phyloP scores from a whole-genome alignment of 2,329 filamentous ascomycete species.

The Colletotrichum sp. region DNA sequence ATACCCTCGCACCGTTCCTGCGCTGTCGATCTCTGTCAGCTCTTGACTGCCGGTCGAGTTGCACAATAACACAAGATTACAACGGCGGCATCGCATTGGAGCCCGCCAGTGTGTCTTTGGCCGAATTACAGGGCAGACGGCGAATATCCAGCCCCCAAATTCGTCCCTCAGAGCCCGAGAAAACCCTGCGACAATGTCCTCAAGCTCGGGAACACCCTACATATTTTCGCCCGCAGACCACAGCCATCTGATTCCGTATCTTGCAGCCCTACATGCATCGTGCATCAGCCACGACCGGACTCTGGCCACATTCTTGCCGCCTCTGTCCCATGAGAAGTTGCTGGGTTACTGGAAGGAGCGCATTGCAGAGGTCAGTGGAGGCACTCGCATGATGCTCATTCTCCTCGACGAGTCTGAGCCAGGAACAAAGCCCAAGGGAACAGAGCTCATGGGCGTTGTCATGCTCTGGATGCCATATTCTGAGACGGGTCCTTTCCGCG shows the following conservation, averaged over 20 bases:
- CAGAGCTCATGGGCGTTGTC: constrained; percentile 59
- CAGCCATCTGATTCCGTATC: constrained; percentile 57
- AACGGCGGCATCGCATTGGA: neutral
- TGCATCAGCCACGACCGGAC: constrained; percentile 64
- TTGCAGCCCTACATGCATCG: constrained; percentile 62
- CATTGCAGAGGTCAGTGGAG: constrained; percentile 50
- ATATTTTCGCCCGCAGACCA: constrained; percentile 52
- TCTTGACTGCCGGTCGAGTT: neutral
- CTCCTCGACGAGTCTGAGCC: constrained; percentile 45
- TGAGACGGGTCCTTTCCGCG: constrained; percentile 63
- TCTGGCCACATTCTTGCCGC: constrained; percentile 64
- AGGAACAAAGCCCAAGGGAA: constrained; percentile 40
- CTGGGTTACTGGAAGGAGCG: constrained; percentile 61
- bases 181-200: constrained; percentile 5
- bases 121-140: neutral
- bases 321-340: constrained; percentile 60
- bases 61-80: neutral
- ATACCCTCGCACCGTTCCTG: neutral
- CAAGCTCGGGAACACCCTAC: constrained; percentile 24
- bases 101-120: neutral
- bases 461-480: constrained; percentile 56
- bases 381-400: constrained; percentile 57
- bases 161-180: neutral
- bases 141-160: neutral
- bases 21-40: neutral